Evolutionary conservation across 2,329 filamentous ascomycete species (phyloP).

Genomic region (Verticillium tricorpus): DNA sequence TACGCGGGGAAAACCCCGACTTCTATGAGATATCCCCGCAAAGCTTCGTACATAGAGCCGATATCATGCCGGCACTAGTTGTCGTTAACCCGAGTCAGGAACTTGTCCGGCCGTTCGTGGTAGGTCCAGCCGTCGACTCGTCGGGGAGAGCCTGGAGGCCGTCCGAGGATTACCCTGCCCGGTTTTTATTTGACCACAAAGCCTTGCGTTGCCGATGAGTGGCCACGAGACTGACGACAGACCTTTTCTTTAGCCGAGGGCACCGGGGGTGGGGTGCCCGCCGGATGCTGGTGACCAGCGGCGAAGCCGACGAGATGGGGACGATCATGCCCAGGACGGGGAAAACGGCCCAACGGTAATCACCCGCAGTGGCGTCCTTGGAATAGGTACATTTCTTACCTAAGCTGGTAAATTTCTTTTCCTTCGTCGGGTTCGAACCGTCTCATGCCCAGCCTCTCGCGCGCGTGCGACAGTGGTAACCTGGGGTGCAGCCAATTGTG

Average conservation of each 20-base stretch:
- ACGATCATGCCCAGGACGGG: not conserved
- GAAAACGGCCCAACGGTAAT: not conserved
- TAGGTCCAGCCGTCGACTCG: not conserved
- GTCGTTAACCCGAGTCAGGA: not conserved
- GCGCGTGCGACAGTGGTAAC: not conserved
- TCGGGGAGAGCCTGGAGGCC: not conserved
- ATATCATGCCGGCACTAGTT: not conserved
- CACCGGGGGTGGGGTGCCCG: not conserved
- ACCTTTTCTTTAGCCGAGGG: not conserved
- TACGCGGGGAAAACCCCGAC: not conserved
- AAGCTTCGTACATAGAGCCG: not conserved
- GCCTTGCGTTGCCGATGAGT: not conserved
- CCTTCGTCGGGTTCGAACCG: not conserved
- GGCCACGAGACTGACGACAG: not conserved
- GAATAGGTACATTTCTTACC: not conserved
- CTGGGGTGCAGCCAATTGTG: not conserved
- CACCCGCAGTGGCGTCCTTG: not conserved
- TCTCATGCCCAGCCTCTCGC: not conserved
- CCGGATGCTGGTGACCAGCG: not conserved
- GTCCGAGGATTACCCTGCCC: not conserved
- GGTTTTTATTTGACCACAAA: not conserved
- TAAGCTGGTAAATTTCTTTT: not conserved
- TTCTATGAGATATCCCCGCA: not conserved
- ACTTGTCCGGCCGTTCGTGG: not conserved
- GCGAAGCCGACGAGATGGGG: not conserved